These are phyloP conservation scores for Melaleuca quinquenervia DNA, from an alignment of 345 rosid species.

Conservation along the genomic window DNA sequence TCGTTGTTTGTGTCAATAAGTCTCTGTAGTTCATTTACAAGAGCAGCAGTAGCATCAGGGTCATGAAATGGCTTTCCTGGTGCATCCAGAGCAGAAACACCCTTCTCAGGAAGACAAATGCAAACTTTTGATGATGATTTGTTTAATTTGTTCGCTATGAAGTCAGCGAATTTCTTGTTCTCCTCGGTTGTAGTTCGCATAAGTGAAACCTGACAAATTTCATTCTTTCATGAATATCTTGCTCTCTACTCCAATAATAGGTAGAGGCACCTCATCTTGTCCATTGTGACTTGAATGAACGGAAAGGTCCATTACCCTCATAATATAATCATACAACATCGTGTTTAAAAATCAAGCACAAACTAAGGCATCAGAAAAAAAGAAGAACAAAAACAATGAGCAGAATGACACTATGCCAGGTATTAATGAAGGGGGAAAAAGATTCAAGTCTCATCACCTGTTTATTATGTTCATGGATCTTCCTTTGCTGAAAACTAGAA, in stretches of 20 bases:
- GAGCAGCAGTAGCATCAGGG: slow-evolving; percentile 57
- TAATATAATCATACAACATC: background rate
- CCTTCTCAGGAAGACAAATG: slow-evolving; percentile 73
- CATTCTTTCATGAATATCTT: background rate
- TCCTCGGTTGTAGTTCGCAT: slow-evolving; percentile 77
- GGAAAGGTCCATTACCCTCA: background rate
- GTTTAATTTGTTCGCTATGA: slow-evolving; percentile 76
- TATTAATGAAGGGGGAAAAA: background rate
- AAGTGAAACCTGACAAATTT: slow-evolving; percentile 55
- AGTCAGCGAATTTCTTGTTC: slow-evolving; percentile 58
- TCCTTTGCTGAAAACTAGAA: slow-evolving; percentile 47
- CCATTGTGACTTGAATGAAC: background rate
- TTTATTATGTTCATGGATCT: slow-evolving; percentile 68
- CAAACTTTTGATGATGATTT: slow-evolving; percentile 50
- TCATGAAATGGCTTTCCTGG: slow-evolving; percentile 71
- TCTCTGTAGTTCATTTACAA: slow-evolving; percentile 46
- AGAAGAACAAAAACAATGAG: background rate
- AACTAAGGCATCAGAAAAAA: background rate
- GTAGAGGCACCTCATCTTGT: background rate
- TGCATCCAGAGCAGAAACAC: slow-evolving; percentile 80
- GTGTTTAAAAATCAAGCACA: background rate
- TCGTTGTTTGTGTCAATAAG: slow-evolving; percentile 51
- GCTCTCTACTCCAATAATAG: background rate
- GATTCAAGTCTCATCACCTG: slow-evolving; percentile 36
- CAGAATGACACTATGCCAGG: background rate